Evolutionary conservation across 1,284 basidiomycete species (phyloP).

Genomic region (Takashimella tepidaria): DNA sequence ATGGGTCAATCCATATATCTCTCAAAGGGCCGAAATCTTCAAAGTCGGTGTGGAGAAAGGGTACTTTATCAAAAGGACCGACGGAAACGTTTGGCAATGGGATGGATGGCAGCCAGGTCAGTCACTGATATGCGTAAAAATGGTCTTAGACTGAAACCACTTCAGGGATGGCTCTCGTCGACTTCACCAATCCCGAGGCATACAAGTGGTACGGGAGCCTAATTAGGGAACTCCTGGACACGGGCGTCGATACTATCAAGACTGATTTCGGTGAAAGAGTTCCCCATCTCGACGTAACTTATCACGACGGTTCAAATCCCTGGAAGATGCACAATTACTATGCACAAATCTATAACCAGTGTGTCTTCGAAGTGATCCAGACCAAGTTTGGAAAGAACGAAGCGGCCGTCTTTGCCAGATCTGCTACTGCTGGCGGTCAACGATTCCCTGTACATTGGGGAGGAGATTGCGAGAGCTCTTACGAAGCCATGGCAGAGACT

Average conservation of each 20-base stretch:
- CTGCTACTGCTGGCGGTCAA: constrained; percentile 9
- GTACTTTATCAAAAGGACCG: constrained; percentile 63
- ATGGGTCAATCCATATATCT: constrained; percentile 54
- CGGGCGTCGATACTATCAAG: constrained; percentile 60
- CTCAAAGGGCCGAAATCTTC: constrained; percentile 64
- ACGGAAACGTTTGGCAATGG: constrained; percentile 68
- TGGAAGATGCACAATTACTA: constrained; percentile 49
- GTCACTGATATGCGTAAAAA: constrained; percentile 25
- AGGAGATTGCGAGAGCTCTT: constrained; percentile 10
- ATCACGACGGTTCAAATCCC: constrained; percentile 65
- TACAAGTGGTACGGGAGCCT: constrained; percentile 62
- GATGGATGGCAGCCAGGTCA: constrained; percentile 16
- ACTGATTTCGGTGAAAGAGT: constrained; percentile 65
- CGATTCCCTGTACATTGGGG: constrained; percentile 16
- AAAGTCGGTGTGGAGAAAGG: constrained; percentile 61
- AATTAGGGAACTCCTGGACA: constrained; percentile 58
- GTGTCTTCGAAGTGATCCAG: constrained; percentile 61
- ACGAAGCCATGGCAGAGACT: constrained; percentile 10
- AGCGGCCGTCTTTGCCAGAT: constrained; percentile 49
- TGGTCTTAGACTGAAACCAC: background rate
- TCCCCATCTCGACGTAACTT: constrained; percentile 59
- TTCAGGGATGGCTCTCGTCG: constrained; percentile 65
- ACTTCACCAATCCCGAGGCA: constrained; percentile 64
- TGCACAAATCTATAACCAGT: constrained; percentile 62
- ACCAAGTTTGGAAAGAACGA: constrained; percentile 59